Evolutionary conservation across 164 flowering plant species (phyloP).

Genomic region (Euptelea pleiosperma): DNA sequence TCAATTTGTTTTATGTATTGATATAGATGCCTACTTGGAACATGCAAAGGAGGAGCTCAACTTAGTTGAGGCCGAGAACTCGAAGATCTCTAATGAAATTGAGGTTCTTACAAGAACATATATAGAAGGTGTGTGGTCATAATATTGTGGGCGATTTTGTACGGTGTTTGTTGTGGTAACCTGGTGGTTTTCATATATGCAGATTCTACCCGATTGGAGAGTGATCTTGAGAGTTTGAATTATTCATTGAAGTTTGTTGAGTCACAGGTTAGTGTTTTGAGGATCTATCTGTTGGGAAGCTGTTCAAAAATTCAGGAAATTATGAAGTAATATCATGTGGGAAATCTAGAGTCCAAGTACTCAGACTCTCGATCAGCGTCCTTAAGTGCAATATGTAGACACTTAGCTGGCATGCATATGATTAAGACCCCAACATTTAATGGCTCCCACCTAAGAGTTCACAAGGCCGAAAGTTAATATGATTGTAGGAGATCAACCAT

Average conservation of each 20-base stretch:
- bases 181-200: slow-evolving; percentile 4
- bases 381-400: too few species aligned
- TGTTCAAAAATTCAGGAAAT: not conserved
- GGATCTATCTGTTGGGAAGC: not conserved
- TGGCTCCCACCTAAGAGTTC: too few species aligned
- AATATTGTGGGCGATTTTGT: not conserved
- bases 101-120: slow-evolving; percentile 35
- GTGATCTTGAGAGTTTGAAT: slow-evolving; percentile 43
- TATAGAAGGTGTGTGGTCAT: slow-evolving; percentile 36
- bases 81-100: slow-evolving; percentile 38
- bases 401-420: not conserved
- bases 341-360: too few species aligned
- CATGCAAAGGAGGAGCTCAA: slow-evolving; percentile 40
- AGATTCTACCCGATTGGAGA: slow-evolving; percentile 48
- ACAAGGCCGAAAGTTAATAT: too few species aligned
- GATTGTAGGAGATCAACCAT: too few species aligned
- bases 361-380: too few species aligned
- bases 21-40: slow-evolving; percentile 41
- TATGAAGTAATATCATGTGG: not conserved
- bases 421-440: not conserved
- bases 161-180: not conserved
- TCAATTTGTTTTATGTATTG: slow-evolving; percentile 3
- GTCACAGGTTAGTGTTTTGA: slow-evolving; percentile 39
- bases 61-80: slow-evolving; percentile 37
- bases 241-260: slow-evolving; percentile 30